These are phyloP conservation scores for Olyra latifolia DNA, from an alignment of 176 grass and related monocot genomes.

Conservation along the genomic window DNA sequence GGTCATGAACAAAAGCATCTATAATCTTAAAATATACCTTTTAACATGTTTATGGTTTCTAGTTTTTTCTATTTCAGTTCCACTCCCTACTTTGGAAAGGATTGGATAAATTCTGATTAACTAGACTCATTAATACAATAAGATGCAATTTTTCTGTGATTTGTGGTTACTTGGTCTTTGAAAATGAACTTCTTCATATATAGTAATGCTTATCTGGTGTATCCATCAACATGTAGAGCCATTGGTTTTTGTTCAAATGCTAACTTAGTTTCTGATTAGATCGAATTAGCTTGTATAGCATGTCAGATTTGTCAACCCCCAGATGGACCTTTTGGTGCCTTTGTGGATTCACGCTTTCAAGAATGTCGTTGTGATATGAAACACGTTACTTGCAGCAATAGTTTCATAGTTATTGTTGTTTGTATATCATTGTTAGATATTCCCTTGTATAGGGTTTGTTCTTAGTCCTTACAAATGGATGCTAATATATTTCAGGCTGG, in stretches of 20 bases:
- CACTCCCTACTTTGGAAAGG: neutral
- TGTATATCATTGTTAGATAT: neutral
- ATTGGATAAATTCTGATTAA: neutral
- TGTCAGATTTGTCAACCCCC: neutral
- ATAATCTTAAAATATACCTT: neutral
- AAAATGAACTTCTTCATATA: neutral
- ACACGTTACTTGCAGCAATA: neutral
- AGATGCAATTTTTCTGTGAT: neutral
- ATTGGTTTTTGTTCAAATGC: neutral
- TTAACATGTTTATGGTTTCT: neutral
- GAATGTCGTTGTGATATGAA: neutral
- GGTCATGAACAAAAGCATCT: neutral
- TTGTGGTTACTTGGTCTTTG: neutral
- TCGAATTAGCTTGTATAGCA: neutral
- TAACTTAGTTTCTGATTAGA: neutral
- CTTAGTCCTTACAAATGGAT: slow-evolving; percentile 17
- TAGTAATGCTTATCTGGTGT: neutral
- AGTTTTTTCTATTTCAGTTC: neutral
- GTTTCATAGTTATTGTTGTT: neutral
- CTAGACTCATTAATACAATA: neutral
- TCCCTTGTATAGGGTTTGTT: neutral
- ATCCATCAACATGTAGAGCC: neutral
- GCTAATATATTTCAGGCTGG: slow-evolving; percentile 63
- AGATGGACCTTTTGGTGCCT: slow-evolving; percentile 3
- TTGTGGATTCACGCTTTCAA: neutral